Evolutionary conservation across 192 early-diverging fungal species (phyloP).

Genomic region (Coemansia sp.): DNA sequence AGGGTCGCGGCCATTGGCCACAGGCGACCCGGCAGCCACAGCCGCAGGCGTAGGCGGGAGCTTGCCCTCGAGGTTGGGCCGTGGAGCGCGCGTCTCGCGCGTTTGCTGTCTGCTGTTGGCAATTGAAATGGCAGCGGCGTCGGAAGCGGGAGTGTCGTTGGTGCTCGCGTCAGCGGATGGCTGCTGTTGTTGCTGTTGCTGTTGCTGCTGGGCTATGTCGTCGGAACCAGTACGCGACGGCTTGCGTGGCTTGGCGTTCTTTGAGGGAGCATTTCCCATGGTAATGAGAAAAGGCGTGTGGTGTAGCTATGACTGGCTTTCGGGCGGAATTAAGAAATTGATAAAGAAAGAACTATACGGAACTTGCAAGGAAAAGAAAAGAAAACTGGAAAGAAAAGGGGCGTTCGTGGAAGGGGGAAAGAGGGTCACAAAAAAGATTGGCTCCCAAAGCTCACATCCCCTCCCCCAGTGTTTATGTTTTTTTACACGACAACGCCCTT

Average conservation of each 20-base stretch:
- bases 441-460: too few species aligned
- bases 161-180: too few species aligned
- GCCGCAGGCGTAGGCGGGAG: not conserved
- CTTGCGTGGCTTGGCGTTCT: constrained; percentile 26
- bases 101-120: not conserved
- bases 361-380: too few species aligned
- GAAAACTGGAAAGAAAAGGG: too few species aligned
- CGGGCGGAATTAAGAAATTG: too few species aligned
- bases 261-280: constrained; percentile 49
- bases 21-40: too few species aligned
- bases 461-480: too few species aligned
- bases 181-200: constrained; percentile 5
- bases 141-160: not conserved
- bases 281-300: not conserved
- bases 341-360: not conserved
- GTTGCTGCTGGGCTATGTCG: not conserved
- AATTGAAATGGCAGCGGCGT: not conserved
- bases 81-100: not conserved
- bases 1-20: not conserved
- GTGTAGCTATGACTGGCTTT: too few species aligned
- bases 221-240: constrained; percentile 2
- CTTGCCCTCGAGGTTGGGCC: constrained; percentile 30
- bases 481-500: too few species aligned
- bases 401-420: too few species aligned
- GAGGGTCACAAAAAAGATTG: too few species aligned